Percentiles rank a stretch among this genome's conserved stretches.
These are phyloP conservation scores for Triticum timopheevii DNA, from an alignment of 176 grass and related monocot genomes.

Conservation along the genomic window DNA sequence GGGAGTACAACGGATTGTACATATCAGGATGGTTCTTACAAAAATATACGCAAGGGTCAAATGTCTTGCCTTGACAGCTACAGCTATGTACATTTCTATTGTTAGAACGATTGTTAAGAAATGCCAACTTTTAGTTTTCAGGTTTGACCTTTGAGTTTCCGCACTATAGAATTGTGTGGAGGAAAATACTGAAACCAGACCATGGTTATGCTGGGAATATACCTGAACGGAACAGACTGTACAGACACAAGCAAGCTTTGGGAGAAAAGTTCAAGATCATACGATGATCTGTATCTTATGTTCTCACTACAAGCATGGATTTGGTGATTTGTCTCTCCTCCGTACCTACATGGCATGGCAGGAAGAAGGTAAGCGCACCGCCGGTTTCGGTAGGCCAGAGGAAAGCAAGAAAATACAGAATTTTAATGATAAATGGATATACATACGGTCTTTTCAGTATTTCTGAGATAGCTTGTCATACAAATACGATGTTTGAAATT, in stretches of 20 bases:
- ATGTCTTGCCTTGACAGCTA: neutral
- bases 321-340: neutral
- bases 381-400: no score
- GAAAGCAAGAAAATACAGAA: no score
- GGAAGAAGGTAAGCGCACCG: no score
- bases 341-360: no score
- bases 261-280: neutral
- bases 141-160: neutral
- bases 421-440: no score
- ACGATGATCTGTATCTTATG: neutral
- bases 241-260: neutral
- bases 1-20: no score
- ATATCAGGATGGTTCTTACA: no score
- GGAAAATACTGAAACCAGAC: neutral
- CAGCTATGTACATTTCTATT: neutral
- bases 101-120: neutral
- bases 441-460: no score
- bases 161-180: neutral
- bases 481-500: no score
- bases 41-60: no score
- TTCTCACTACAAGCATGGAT: neutral
- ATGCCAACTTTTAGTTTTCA: no score
- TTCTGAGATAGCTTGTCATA: no score
- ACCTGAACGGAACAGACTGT: neutral
- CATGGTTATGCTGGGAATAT: neutral